Evolutionary conservation across 2,329 filamentous ascomycete genomes (phyloP).

Genomic region (Aspergillus pseudonomiae): DNA sequence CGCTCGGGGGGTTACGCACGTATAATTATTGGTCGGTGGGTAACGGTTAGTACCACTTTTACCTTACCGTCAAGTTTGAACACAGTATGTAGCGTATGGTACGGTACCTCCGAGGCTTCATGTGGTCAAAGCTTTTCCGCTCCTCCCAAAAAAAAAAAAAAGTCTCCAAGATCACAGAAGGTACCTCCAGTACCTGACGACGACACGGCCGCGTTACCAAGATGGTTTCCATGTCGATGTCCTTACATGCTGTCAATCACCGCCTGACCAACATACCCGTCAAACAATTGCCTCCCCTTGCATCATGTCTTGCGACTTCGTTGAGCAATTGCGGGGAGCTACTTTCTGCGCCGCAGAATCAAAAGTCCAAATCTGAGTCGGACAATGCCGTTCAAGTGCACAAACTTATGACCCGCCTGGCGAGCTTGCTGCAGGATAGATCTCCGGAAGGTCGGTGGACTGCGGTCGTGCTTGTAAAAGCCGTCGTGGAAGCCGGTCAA

Average conservation of each 20-base stretch:
- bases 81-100: conserved; percentile 26
- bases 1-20: neutral
- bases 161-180: neutral
- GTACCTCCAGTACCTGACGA: neutral
- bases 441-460: conserved; percentile 74
- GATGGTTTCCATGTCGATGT: conserved; percentile 39
- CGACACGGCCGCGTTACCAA: conserved; percentile 11
- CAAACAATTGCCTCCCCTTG: conserved; percentile 72
- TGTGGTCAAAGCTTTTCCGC: conserved; percentile 33
- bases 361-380: conserved; percentile 64
- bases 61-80: neutral
- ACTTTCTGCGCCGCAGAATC: conserved; percentile 63
- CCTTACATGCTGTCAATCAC: conserved; percentile 48
- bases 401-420: conserved; percentile 78
- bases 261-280: conserved; percentile 69
- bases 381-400: conserved; percentile 74
- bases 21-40: neutral
- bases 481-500: conserved; percentile 78
- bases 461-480: conserved; percentile 77
- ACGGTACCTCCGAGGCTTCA: conserved; percentile 29
- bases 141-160: conserved; percentile 7
- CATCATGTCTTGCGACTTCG: conserved; percentile 66
- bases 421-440: conserved; percentile 76
- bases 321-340: conserved; percentile 59
- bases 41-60: neutral